phyloP scores from a whole-genome alignment of 352 stramenopile genomes.

The Lagenidium giganteum region DNA sequence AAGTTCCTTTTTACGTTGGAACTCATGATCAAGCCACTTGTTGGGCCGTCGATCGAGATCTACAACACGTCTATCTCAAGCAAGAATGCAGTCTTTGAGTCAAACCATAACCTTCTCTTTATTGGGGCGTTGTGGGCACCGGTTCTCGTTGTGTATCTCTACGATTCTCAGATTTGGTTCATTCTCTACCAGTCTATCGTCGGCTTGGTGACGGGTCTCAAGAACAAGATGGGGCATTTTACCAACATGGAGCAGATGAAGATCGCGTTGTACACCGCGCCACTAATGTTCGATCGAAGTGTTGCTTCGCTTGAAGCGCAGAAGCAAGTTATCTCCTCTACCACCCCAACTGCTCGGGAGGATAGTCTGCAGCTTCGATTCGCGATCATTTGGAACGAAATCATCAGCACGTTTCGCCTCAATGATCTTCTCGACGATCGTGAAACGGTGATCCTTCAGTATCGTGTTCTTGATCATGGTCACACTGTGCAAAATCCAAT shows the following conservation, averaged over 20 bases:
- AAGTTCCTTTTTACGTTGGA: conserved; percentile 81
- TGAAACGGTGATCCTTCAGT: conserved; percentile 82
- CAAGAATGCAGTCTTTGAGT: conserved; percentile 48
- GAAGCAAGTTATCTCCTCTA: conserved; percentile 22
- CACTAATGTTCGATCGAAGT: conserved; percentile 65
- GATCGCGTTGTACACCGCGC: conserved; percentile 45
- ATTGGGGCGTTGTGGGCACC: conserved; percentile 72
- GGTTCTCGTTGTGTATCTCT: conserved; percentile 82
- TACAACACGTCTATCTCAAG: conserved; percentile 47
- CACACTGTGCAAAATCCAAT: conserved; percentile 73
- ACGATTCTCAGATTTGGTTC: conserved; percentile 87
- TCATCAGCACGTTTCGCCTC: conserved; percentile 81
- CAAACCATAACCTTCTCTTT: conserved; percentile 77
- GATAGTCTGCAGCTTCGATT: conserved; percentile 72
- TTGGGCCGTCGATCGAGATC: conserved; percentile 71
- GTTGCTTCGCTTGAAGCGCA: conserved; percentile 51
- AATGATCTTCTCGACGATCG: conserved; percentile 81
- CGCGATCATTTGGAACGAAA: conserved; percentile 85
- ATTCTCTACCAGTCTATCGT: conserved; percentile 77
- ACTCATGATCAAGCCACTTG: conserved; percentile 80
- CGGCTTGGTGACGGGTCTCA: conserved; percentile 66
- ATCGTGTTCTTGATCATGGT: conserved; percentile 68
- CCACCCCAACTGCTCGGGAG: background rate
- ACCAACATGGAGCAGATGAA: conserved; percentile 62
- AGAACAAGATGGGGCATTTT: conserved; percentile 75